Percentiles rank a stretch among this genome's conserved stretches.
phyloP scores from a whole-genome alignment of 2,329 filamentous ascomycete genomes.

The Davidsoniella eucalypti region DNA sequence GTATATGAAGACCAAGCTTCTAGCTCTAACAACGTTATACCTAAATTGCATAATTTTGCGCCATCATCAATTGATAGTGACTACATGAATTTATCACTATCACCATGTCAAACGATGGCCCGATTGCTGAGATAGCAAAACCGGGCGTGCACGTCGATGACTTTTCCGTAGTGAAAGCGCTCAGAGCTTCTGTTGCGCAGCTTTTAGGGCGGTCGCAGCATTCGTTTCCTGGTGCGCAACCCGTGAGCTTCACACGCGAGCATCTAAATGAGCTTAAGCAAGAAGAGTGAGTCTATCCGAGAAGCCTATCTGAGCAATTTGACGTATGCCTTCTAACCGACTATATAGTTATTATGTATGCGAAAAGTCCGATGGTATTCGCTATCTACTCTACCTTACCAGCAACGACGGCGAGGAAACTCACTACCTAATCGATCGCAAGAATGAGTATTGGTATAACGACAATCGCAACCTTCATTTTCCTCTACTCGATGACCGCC shows the following conservation, averaged over 20 bases:
- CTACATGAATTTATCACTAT: too few relatives aligned
- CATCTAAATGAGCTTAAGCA: slow-evolving; percentile 70
- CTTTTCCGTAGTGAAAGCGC: slow-evolving; percentile 25
- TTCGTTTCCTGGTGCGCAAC: slow-evolving; percentile 79
- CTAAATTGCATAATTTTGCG: too few relatives aligned
- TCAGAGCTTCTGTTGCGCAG: slow-evolving; percentile 57
- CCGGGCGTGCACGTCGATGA: too few relatives aligned
- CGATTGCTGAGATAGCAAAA: too few relatives aligned
- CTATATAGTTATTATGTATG: slow-evolving; percentile 70
- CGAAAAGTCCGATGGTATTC: slow-evolving; percentile 93
- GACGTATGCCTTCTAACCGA: slow-evolving; percentile 6
- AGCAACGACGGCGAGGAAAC: slow-evolving; percentile 44
- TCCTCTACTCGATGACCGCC: slow-evolving; percentile 48
- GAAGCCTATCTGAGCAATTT: neutral
- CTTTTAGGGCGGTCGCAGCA: slow-evolving; percentile 54
- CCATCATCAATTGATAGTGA: neutral
- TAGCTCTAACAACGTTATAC: too few relatives aligned
- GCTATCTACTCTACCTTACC: slow-evolving; percentile 86
- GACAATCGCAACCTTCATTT: slow-evolving; percentile 57
- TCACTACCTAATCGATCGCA: slow-evolving; percentile 91
- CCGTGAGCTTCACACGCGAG: slow-evolving; percentile 71
- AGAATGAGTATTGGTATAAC: slow-evolving; percentile 91
- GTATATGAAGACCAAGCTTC: too few relatives aligned
- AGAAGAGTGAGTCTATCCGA: slow-evolving; percentile 42
- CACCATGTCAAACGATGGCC: too few relatives aligned